These are phyloP conservation scores for Aspergillus pseudoviridinutans DNA, from an alignment of 2,329 filamentous ascomycete species.

Conservation along the genomic window DNA sequence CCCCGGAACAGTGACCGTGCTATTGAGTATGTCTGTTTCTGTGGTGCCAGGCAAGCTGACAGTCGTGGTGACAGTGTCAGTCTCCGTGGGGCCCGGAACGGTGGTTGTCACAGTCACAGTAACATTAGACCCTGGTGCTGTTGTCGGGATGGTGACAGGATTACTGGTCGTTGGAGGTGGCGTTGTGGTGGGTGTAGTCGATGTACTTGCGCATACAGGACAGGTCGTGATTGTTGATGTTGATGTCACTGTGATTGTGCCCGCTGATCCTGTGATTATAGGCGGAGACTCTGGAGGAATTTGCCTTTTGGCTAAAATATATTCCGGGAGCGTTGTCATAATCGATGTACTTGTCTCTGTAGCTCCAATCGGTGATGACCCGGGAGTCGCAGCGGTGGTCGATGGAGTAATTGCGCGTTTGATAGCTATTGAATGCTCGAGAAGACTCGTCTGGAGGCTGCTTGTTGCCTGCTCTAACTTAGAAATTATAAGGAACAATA, in stretches of 20 bases:
- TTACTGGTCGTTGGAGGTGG: background rate
- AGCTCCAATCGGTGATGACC: background rate
- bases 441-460: background rate
- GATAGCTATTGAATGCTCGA: too few relatives aligned
- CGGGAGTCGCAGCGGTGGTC: background rate
- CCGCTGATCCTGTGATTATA: background rate
- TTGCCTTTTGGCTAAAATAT: background rate
- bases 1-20: background rate
- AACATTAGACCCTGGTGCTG: background rate
- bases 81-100: background rate
- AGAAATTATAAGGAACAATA: background rate
- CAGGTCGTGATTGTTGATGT: background rate
- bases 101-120: background rate
- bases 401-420: too few relatives aligned
- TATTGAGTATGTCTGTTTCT: background rate
- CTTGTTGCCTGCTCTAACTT: background rate
- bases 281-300: background rate
- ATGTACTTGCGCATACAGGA: background rate
- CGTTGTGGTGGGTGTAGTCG: background rate
- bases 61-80: background rate
- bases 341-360: background rate
- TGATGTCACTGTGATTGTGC: background rate
- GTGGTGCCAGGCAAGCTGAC: background rate
- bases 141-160: background rate
- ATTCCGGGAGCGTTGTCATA: background rate